phyloP scores from a whole-genome alignment of 1,139 yeast species.

The Zhuliangozyma blackwelliae region DNA sequence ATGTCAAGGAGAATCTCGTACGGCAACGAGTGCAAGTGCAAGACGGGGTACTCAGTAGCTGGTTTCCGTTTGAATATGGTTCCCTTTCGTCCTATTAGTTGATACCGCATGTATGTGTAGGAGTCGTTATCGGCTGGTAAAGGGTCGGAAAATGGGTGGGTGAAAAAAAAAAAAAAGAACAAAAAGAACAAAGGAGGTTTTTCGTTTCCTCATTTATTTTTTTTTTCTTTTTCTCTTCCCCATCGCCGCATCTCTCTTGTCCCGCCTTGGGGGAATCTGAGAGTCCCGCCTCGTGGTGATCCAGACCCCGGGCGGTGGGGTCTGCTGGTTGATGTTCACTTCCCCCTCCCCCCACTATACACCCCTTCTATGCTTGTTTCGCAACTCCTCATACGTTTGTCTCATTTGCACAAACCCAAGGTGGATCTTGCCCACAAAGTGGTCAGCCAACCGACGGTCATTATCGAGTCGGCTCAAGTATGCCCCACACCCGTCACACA shows the following conservation, averaged over 20 bases:
- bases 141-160: neutral
- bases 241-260: no score
- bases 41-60: conserved; percentile 18
- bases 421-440: conserved; percentile 85
- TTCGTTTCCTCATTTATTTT: no score
- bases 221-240: no score
- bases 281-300: no score
- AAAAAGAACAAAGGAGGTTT: no score
- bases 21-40: conserved; percentile 39
- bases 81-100: conserved; percentile 34
- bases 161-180: no score
- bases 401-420: conserved; percentile 77
- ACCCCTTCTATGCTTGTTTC: conserved; percentile 15
- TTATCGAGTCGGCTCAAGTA: conserved; percentile 82
- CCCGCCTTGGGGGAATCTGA: no score
- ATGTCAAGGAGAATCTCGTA: conserved; percentile 36
- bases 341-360: neutral
- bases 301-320: no score
- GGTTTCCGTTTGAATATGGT: conserved; percentile 2
- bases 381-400: conserved; percentile 50
- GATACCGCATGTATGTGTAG: conserved; percentile 20
- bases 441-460: conserved; percentile 87
- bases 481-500: conserved; percentile 90
- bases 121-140: conserved; percentile 23
- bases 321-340: no score